Evolutionary conservation across 805 yeast species (phyloP), one percentile per base, ranked within the genome.

Genomic region (Wickerhamomyces hampshirensis): DNA sequence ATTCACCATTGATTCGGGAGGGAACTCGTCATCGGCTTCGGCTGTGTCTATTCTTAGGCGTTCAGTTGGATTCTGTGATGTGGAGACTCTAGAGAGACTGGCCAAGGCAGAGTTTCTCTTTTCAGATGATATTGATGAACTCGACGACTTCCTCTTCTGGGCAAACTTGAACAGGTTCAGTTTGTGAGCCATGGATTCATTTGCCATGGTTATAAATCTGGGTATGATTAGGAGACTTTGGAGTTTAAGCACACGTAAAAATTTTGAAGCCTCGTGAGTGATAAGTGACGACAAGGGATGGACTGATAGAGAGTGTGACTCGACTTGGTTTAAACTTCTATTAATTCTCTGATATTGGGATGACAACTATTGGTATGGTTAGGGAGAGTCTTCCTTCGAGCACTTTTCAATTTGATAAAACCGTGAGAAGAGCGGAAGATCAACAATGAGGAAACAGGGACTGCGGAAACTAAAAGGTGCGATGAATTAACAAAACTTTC

Each of bases 1-100:
- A 26, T 31, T 28, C 18, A 32, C 12, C 17, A 39, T 41, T 5
- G 47, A 36, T 31, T 38, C 44, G 21, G 51, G 51, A 4, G 51
- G 51, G 30, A 30, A 47, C 5, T 31, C 21, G 27, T 47, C 51
- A 28, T 47, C 51, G 3, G 24, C 33, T 15, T 40, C 51, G n/a
- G 33, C 28, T 4, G 45, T 38, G 33, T 47, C 51, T 30, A 47
- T 47, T 13, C 34, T 29, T 26, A 34, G 27, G 21, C 19, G 24
- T 13, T 26, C 26, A 11, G 18, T 13, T n/a, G 31, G 31, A 15
- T 21, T 21, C 10, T 21, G 24, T 7, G 24, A 7, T 21, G 24
- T 21, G 10, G 24, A 21, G 24, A 7, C 11, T 7, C 24, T 7
- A 21, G 10, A 11, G 24, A 21, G 11, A 11, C 24, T 21, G 24